A percentile compares a stretch with the other conserved stretches of the same genome.
phyloP scores from a whole-genome alignment of 495 filamentous ascomycete genomes.

The Chaetomium cochliodes region DNA sequence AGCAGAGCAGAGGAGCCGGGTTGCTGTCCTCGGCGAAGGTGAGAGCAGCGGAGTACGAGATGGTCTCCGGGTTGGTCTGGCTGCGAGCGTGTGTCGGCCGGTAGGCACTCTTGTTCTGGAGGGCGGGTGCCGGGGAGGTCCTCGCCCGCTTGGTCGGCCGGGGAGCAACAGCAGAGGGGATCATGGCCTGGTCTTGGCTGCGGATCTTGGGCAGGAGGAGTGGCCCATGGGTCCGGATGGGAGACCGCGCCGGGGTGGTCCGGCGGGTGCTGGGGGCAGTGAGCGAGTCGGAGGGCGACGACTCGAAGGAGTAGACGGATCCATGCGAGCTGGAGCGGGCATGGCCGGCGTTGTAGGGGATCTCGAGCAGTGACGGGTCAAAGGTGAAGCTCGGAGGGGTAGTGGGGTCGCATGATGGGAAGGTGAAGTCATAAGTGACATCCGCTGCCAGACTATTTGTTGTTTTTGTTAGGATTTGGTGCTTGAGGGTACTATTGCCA shows the following conservation, averaged over 20 bases:
- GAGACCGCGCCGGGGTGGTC: conserved; percentile 72
- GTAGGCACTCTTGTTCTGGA: conserved; percentile 36
- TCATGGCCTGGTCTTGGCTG: conserved; percentile 74
- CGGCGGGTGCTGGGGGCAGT: conserved; percentile 55
- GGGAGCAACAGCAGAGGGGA: conserved; percentile 29
- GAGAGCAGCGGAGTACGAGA: conserved; percentile 52
- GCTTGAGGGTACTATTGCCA: conserved; percentile 21
- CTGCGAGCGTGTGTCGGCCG: conserved; percentile 60
- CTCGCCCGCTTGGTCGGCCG: conserved; percentile 44
- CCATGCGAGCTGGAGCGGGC: conserved; percentile 54
- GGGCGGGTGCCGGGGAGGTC: conserved; percentile 37
- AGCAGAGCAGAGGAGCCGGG: conserved; percentile 51
- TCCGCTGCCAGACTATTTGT: conserved; percentile 48
- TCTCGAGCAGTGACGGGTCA: conserved; percentile 54
- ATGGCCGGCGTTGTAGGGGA: conserved; percentile 48
- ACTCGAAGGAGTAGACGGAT: conserved; percentile 60
- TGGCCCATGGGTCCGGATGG: conserved; percentile 76
- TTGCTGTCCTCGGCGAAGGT: conserved; percentile 42
- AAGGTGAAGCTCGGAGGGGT: conserved; percentile 55
- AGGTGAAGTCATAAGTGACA: conserved; percentile 55
- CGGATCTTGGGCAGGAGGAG: conserved; percentile 84
- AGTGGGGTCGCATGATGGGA: conserved; percentile 47
- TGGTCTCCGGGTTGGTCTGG: conserved; percentile 62
- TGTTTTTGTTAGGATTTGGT: conserved; percentile 21
- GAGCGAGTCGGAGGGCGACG: conserved; percentile 71